Conservation (phyloP, 1,139 yeast species). For the Magnusiomyces ingens region DNA sequence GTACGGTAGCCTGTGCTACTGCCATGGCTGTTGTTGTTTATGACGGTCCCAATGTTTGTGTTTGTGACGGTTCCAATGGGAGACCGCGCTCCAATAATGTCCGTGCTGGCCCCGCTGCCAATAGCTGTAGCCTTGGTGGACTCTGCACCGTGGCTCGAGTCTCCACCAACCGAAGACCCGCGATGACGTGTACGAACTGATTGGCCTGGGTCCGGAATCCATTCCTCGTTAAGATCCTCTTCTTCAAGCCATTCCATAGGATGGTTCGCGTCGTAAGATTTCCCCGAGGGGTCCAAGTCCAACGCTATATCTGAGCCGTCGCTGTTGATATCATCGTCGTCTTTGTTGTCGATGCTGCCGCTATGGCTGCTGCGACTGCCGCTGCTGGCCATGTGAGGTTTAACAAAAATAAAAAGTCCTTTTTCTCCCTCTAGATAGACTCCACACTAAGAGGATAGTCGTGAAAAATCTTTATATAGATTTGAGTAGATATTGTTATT, state of each 20-base stretch:
- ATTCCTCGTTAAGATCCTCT: constrained; percentile 4
- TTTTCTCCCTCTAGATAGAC: too few species aligned
- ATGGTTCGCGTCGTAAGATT: neutral
- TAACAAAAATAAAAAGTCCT: too few species aligned
- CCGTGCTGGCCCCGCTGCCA: neutral
- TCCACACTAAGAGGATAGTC: too few species aligned
- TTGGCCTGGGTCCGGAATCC: constrained; percentile 3
- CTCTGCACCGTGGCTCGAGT: neutral
- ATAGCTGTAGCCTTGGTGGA: neutral
- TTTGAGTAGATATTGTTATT: too few species aligned
- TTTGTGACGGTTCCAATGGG: neutral
- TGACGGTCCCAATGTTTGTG: neutral
- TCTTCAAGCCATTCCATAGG: constrained; percentile 5
- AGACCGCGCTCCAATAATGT: constrained; percentile 2
- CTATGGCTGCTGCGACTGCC: too few species aligned
- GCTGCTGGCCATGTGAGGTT: too few species aligned
- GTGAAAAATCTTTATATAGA: too few species aligned
- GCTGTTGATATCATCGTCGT: neutral
- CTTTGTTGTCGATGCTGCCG: neutral
- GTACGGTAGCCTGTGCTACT: neutral
- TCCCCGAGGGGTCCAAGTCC: too few species aligned
- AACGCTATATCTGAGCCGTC: too few species aligned
- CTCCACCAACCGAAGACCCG: too few species aligned
- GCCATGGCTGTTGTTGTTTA: neutral
- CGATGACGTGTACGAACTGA: neutral